Base-by-base conservation (phyloP, 257 asterid species). In the Solanum pinnatisectum region DNA sequence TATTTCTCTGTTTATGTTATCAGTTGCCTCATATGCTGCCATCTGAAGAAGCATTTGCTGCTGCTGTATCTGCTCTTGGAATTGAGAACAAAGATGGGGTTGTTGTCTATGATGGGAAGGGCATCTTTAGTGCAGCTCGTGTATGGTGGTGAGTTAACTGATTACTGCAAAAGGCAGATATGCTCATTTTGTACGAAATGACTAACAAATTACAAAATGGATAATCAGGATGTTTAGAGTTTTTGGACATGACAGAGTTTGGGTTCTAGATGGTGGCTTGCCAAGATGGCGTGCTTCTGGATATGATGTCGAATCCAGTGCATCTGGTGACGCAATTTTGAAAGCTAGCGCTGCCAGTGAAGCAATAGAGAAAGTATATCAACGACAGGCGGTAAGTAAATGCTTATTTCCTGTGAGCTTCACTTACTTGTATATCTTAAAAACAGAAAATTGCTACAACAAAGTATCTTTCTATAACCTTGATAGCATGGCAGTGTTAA, bases 11-110 rank as follows among this genome's bases (percentile, higher is more conserved):
- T 88, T 91, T 37, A 63, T 92, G 70, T 91, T 86, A 68, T 82
- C 92, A 97, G 99, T 89, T 97, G 92, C 99, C 99, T 36, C 99
- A 97, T 90, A 97, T 97, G 99, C 89, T 97, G 91, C 99, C 99
- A 39, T 94, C 98, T 78, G 99, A 95, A 91, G 99, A 94, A 93
- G 99, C 97, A 74, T 97, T 97, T 91, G 98, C 98, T 84, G 99
- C 99, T 88, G 99, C 98, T 90, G 98, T 92, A 89, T 97, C 99
- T 72, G 97, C 99, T 33, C 98, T 97, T 68, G 99, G 98, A 86
- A 93, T 97, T 46, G 98, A 95, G 88, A 97, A 97, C 91, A 96
- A 93, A 92, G 98, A 96, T 72, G 95, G 94, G 44, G 87, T 97
- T 86, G 96, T 97, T 90, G 99, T 97, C 67, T 97, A 97, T 90